Base-by-base conservation (phyloP, 2,329 filamentous ascomycete genomes). In the Westerdykella aurantiaca region DNA sequence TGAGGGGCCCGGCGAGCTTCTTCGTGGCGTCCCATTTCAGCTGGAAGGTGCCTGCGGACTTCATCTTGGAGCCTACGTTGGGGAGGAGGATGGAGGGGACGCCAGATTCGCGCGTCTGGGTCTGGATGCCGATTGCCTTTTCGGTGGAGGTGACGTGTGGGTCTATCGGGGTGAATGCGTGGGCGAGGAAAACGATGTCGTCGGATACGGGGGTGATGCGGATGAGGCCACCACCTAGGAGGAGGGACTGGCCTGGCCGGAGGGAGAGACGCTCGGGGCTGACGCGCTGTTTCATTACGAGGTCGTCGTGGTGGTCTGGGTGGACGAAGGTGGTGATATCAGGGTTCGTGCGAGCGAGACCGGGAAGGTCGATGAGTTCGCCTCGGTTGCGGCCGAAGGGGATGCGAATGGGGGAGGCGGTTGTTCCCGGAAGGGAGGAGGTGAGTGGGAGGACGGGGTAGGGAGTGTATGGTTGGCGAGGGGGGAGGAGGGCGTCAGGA, bases 291-390 rank as follows among this genome's bases (percentile, higher is more conserved):
- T 80, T 83, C 89, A 98, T 94, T 45, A 95, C 77, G 14, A 96
- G 72, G 5, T 80, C 78, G 10, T 76, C 67, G 34, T 81, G 82
- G 56, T 86, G 72, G 48, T 83, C 74, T 34, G 83, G 77, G 34
- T 77, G 71, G 38, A 96, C 84, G 60, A 85, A 82, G 1, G 79
- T 69, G 38, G 88, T 83, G 6, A 97, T 72, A 13, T 82, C 59
- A 4, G 60, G 63, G 1, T 46, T 78, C 21, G 81, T 83, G 37
- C 93, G 82, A 7, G 83, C 79, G 29, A 98, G 72, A 0, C 93
- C 93, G 0, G 93, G 93, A 12, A 98, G 76, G 63, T 98, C 93
- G 56, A 98, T 88, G 29, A 98, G 75, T 66, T 98, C 94, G 44
- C 93, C 93, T 58, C 81, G 85, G 18, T 86, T 85, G 47, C 81